Conservation (phyloP, 164 flowering plant species). For the Vitis rotundifolia region DNA sequence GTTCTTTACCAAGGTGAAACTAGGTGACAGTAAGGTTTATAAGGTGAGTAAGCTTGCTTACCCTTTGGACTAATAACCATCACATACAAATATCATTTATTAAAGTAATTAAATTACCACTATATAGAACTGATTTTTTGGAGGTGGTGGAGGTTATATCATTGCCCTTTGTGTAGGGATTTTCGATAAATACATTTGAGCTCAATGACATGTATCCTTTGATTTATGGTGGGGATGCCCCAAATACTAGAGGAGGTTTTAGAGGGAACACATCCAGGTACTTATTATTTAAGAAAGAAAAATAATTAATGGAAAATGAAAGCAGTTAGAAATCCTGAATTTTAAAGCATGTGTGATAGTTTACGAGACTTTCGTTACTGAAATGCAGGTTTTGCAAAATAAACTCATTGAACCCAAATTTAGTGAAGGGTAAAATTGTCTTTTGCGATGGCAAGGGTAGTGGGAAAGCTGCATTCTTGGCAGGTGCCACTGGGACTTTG, state of each 20-base stretch:
- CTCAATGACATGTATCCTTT: constrained; percentile 18
- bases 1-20: constrained; percentile 20
- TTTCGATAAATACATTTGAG: constrained; percentile 28
- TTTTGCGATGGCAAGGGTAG: constrained; percentile 31
- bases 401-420: constrained; percentile 31
- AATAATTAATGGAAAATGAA: too few species aligned
- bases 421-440: constrained; percentile 56
- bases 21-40: constrained; percentile 26
- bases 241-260: constrained; percentile 19
- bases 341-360: too few species aligned
- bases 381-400: constrained; percentile 36
- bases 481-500: constrained; percentile 46
- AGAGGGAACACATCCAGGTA: constrained; percentile 20
- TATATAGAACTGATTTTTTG: too few species aligned
- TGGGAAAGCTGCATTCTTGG: constrained; percentile 7
- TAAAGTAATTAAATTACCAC: too few species aligned
- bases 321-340: too few species aligned
- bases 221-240: constrained; percentile 31
- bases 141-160: background rate
- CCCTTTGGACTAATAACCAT: too few species aligned
- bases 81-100: too few species aligned
- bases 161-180: constrained; percentile 21
- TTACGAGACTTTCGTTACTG: too few species aligned
- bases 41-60: constrained; percentile 13
- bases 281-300: too few species aligned